These are phyloP conservation scores for Calocybe gangraenosa DNA, from an alignment of 768 basidiomycete genomes.

Conservation along the genomic window DNA sequence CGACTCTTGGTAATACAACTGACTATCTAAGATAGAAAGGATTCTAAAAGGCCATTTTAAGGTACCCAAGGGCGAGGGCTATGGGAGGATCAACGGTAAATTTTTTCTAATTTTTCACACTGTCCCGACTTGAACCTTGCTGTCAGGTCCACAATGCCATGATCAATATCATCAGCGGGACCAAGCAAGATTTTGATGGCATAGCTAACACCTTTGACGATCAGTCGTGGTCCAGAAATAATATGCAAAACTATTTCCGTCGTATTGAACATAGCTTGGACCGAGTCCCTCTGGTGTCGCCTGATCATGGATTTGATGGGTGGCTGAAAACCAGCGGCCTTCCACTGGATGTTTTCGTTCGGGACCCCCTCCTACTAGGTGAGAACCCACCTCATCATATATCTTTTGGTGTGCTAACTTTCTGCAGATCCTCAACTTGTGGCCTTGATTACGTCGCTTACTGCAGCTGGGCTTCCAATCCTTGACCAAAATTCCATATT, in stretches of 20 bases:
- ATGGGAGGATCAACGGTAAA: constrained; percentile 27
- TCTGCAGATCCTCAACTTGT: constrained; percentile 20
- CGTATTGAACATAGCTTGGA: constrained; percentile 24
- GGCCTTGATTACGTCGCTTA: constrained; percentile 18
- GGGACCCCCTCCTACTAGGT: constrained; percentile 22
- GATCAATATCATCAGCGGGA: constrained; percentile 24
- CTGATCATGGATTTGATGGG: constrained; percentile 26
- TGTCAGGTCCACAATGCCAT: constrained; percentile 25
- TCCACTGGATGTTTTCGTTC: constrained; percentile 17
- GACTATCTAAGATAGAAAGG: not conserved
- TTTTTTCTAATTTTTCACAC: not conserved
- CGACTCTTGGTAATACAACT: constrained; percentile 17
- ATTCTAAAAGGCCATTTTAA: constrained; percentile 1
- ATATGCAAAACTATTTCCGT: constrained; percentile 27
- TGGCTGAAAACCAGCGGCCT: constrained; percentile 25
- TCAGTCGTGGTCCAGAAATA: constrained; percentile 22
- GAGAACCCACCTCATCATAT: not conserved
- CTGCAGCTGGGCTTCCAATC: constrained; percentile 13
- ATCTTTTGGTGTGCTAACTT: not conserved
- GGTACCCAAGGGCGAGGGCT: constrained; percentile 27
- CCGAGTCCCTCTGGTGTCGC: constrained; percentile 9
- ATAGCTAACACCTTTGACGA: constrained; percentile 23
- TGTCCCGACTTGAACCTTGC: too few relatives aligned
- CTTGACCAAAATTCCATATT: constrained; percentile 22
- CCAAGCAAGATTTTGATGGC: constrained; percentile 22